A percentile compares a stretch with the other conserved stretches of the same genome.
phyloP scores from a whole-genome alignment of 1,284 basidiomycete genomes.

The Leccinum subrobustum region DNA sequence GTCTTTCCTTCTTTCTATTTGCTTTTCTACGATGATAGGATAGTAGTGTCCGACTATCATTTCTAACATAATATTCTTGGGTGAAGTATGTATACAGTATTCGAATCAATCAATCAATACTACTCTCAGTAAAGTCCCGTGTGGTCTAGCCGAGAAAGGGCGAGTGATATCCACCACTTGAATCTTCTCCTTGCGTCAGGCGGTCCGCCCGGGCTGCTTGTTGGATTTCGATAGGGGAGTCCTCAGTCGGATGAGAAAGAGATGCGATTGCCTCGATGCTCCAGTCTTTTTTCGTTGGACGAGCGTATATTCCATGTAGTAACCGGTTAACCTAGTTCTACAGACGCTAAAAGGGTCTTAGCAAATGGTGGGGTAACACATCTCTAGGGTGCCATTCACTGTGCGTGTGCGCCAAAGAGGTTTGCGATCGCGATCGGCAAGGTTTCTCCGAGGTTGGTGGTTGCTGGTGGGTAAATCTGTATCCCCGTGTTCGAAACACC shows the following conservation, averaged over 20 bases:
- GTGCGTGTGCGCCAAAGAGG: neutral
- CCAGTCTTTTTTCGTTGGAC: too few species aligned
- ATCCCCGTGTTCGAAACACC: neutral
- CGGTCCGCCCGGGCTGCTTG: neutral
- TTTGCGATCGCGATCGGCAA: neutral
- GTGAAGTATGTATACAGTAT: constrained; percentile 7
- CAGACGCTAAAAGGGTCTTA: neutral
- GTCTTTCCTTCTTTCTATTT: neutral
- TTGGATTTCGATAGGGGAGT: neutral
- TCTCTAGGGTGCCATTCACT: neutral
- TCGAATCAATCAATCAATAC: neutral
- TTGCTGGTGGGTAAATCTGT: neutral
- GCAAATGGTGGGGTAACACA: neutral
- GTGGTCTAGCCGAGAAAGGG: neutral
- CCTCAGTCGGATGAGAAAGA: neutral
- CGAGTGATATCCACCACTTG: neutral
- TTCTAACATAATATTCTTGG: constrained; percentile 19
- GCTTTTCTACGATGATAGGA: constrained; percentile 12
- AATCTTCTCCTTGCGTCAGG: neutral
- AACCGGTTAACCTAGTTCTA: too few species aligned
- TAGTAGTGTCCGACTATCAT: constrained; percentile 14
- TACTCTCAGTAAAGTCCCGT: neutral
- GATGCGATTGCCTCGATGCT: neutral
- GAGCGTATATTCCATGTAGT: too few species aligned
- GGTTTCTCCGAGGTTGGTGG: neutral